phyloP scores from a whole-genome alignment of 2,329 filamentous ascomycete species.

The Leptodontidium sp. region DNA sequence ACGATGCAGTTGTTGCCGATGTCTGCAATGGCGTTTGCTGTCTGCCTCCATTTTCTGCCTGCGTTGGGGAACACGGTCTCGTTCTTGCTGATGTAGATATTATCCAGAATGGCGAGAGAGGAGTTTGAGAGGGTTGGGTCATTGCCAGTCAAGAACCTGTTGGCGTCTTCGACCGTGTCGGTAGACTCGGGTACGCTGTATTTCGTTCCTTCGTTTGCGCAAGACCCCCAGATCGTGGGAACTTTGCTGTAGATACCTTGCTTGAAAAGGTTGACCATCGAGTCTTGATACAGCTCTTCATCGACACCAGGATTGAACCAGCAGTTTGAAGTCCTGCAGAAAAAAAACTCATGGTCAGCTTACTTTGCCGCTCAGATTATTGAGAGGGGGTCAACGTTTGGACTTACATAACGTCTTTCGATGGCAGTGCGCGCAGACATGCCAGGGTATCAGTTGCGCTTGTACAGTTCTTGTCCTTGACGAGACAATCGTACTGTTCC shows the following conservation, averaged over 20 bases:
- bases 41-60: conserved; percentile 66
- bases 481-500: conserved; percentile 61
- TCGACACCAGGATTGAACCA: conserved; percentile 57
- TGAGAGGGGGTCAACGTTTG: no score
- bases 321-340: conserved; percentile 43
- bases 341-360: conserved; percentile 48
- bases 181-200: conserved; percentile 61
- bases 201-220: conserved; percentile 70
- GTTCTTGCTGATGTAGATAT: conserved; percentile 60
- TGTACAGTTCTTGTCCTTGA: conserved; percentile 53
- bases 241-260: conserved; percentile 62
- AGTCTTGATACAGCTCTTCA: conserved; percentile 57
- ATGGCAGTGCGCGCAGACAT: conserved; percentile 57
- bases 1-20: conserved; percentile 71
- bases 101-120: conserved; percentile 60
- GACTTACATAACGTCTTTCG: conserved; percentile 14
- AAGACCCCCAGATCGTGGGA: conserved; percentile 62
- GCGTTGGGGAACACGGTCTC: conserved; percentile 51
- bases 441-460: conserved; percentile 49
- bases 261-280: conserved; percentile 57
- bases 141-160: conserved; percentile 64
- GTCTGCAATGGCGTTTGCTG: conserved; percentile 67
- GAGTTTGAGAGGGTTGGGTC: conserved; percentile 61
- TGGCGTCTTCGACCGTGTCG: conserved; percentile 55
- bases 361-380: conserved; percentile 53